Percentiles rank a stretch among this genome's conserved stretches.
phyloP scores from a whole-genome alignment of 306 rosid genomes.

The Vigna hirtella region DNA sequence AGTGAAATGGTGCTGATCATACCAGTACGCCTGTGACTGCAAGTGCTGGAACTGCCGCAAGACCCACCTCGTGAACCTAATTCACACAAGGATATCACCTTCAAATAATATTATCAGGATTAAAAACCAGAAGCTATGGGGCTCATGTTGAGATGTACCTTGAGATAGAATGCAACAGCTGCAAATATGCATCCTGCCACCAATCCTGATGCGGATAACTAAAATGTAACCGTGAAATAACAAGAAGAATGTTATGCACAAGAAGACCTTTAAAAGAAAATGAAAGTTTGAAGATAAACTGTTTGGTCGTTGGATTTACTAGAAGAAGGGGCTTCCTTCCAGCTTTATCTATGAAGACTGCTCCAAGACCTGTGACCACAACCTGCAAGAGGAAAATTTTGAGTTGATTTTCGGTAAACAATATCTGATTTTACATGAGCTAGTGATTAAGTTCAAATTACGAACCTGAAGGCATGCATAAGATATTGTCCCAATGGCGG shows the following conservation, averaged over 20 bases:
- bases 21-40: conserved; percentile 84
- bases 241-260: conserved; percentile 10
- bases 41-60: conserved; percentile 61
- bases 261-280: neutral
- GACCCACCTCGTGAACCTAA: conserved; percentile 65
- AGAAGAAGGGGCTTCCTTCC: conserved; percentile 89
- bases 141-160: conserved; percentile 53
- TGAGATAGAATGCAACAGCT: conserved; percentile 79
- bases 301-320: conserved; percentile 49
- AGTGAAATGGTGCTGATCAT: conserved; percentile 39
- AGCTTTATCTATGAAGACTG: conserved; percentile 64
- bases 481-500: conserved; percentile 60
- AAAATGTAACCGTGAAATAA: conserved; percentile 44
- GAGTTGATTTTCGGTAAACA: neutral
- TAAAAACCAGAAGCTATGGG: conserved; percentile 23
- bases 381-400: conserved; percentile 53
- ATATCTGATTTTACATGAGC: conserved; percentile 4
- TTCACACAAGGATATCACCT: conserved; percentile 34
- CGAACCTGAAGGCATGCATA: conserved; percentile 81
- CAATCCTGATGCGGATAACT: conserved; percentile 81
- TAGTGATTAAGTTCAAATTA: conserved; percentile 24
- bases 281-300: conserved; percentile 15
- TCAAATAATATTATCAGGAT: conserved; percentile 18
- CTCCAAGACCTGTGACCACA: conserved; percentile 71
- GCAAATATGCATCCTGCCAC: conserved; percentile 67